These are phyloP conservation scores for Fistulifera pelliculosa DNA, from an alignment of 108 stramenopile species.

Conservation along the genomic window DNA sequence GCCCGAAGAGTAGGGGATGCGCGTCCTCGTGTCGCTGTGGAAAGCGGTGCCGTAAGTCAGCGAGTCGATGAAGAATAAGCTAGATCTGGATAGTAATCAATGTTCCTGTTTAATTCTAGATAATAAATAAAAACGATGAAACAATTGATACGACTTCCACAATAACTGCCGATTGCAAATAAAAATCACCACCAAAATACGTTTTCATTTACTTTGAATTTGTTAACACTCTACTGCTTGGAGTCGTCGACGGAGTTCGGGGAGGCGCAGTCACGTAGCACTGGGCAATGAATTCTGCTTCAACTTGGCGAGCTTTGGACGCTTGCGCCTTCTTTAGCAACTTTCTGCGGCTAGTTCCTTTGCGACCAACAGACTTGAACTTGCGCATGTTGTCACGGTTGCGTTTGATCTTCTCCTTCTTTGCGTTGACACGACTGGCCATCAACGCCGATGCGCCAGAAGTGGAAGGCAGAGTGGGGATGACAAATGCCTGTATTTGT, in stretches of 20 bases:
- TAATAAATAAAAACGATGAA: too few species aligned
- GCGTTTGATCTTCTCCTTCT: slow-evolving; percentile 80
- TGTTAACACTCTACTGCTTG: background rate
- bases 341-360: slow-evolving; percentile 77
- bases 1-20: slow-evolving; percentile 48
- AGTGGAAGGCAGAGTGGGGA: slow-evolving; percentile 3
- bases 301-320: slow-evolving; percentile 57
- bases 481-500: background rate
- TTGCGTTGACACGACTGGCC: slow-evolving; percentile 76
- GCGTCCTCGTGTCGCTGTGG: slow-evolving; percentile 14
- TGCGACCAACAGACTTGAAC: slow-evolving; percentile 61
- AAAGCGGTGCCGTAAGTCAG: slow-evolving; percentile 43
- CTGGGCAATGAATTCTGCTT: slow-evolving; percentile 83
- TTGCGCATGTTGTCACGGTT: slow-evolving; percentile 91
- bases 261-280: slow-evolving; percentile 50
- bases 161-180: too few species aligned
- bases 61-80: slow-evolving; percentile 73
- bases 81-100: too few species aligned
- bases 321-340: slow-evolving; percentile 69
- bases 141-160: too few species aligned
- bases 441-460: slow-evolving; percentile 38
- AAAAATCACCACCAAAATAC: too few species aligned
- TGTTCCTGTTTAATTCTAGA: too few species aligned
- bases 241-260: slow-evolving; percentile 42
- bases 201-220: background rate